Percentiles rank a stretch among this genome's conserved stretches.
Conservation (phyloP, 805 yeast genomes). For the Clavispora santaluciae region DNA sequence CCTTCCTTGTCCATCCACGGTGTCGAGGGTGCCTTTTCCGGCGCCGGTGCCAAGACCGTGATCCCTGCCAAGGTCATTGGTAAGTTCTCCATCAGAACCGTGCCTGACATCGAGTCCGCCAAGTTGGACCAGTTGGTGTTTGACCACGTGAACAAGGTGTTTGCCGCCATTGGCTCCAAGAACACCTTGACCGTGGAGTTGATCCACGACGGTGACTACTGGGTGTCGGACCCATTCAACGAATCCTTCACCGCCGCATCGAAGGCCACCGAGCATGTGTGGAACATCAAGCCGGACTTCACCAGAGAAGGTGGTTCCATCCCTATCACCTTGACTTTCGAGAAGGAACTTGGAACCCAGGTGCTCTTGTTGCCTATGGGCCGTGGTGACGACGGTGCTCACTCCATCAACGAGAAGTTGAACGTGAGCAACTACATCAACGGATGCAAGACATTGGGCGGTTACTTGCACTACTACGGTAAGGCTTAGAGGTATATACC, state of each 20-base stretch:
- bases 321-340: constrained; percentile 94
- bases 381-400: constrained; percentile 99
- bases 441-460: constrained; percentile 90
- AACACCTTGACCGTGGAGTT: constrained; percentile 69
- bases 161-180: constrained; percentile 67
- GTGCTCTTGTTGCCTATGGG: constrained; percentile 95
- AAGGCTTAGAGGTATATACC: constrained; percentile 9
- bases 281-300: constrained; percentile 92
- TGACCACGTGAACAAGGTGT: constrained; percentile 62
- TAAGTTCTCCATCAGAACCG: constrained; percentile 95
- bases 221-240: constrained; percentile 93
- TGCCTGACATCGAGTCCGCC: constrained; percentile 82
- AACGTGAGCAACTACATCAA: constrained; percentile 84
- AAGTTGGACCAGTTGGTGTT: constrained; percentile 76
- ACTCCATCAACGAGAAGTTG: constrained; percentile 92
- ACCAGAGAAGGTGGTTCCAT: constrained; percentile 99
- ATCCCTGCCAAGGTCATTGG: constrained; percentile 94
- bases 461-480: constrained; percentile 84
- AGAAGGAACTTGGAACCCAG: constrained; percentile 76
- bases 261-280: constrained; percentile 89
- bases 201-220: constrained; percentile 92
- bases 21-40: constrained; percentile 94
- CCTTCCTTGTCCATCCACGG: constrained; percentile 97
- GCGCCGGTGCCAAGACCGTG: constrained; percentile 96
- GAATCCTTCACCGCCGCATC: constrained; percentile 91